Evolutionary conservation across 2,329 filamentous ascomycete genomes (phyloP).

Genomic region (Pseudopyricularia cyperi): DNA sequence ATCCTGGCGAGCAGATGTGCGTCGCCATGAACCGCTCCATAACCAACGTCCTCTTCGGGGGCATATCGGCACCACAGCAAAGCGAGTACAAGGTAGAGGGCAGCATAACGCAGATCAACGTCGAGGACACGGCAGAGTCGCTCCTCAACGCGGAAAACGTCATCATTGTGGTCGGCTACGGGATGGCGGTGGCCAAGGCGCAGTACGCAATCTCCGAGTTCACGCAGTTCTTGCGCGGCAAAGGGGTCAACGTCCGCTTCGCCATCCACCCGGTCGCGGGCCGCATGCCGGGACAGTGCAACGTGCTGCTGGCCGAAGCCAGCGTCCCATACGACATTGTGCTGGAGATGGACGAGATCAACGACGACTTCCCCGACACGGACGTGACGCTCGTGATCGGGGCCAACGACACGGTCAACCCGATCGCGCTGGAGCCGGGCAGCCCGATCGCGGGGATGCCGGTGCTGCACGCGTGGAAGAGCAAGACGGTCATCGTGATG

Average conservation of each 20-base stretch:
- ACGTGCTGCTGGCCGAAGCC: conserved; percentile 79
- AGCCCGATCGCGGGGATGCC: conserved; percentile 87
- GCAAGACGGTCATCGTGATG: conserved; percentile 86
- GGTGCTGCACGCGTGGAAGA: conserved; percentile 86
- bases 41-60: conserved; percentile 82
- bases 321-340: conserved; percentile 86
- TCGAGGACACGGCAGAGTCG: conserved; percentile 70
- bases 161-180: conserved; percentile 83
- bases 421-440: conserved; percentile 72
- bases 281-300: conserved; percentile 87
- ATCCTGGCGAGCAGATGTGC: conserved; percentile 41
- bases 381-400: conserved; percentile 83
- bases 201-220: conserved; percentile 86
- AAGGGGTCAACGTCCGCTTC: conserved; percentile 72
- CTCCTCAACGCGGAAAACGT: conserved; percentile 68
- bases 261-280: conserved; percentile 85
- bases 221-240: conserved; percentile 56
- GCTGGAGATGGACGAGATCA: conserved; percentile 92
- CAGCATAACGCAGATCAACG: conserved; percentile 60
- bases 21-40: conserved; percentile 85
- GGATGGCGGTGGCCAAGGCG: conserved; percentile 89
- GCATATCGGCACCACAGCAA: conserved; percentile 51
- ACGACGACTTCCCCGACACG: conserved; percentile 77
- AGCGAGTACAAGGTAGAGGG: conserved; percentile 67
- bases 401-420: conserved; percentile 87